Conservation (phyloP, 768 basidiomycete genomes). For the Lentinus brumalis region DNA sequence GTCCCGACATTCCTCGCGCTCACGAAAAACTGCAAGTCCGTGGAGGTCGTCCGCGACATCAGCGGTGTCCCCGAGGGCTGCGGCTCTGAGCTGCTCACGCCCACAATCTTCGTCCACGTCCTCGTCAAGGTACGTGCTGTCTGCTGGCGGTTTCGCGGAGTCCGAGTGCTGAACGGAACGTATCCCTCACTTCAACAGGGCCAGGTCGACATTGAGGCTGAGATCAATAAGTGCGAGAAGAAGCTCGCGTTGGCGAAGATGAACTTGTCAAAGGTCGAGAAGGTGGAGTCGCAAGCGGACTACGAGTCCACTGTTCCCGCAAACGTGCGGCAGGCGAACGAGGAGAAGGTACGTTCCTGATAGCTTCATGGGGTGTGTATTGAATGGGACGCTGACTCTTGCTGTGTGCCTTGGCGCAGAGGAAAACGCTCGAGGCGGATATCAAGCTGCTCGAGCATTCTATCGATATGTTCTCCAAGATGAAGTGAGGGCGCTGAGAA, state of each 20-base stretch:
- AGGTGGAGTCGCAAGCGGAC: slow-evolving; percentile 69
- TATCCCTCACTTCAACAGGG: slow-evolving; percentile 51
- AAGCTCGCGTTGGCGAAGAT: slow-evolving; percentile 74
- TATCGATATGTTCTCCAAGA: slow-evolving; percentile 72
- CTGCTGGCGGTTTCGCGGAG: too few relatives aligned
- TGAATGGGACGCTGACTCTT: not conserved
- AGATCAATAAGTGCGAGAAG: slow-evolving; percentile 89
- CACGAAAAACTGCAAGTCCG: slow-evolving; percentile 85
- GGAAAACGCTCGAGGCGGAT: slow-evolving; percentile 79
- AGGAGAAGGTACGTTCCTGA: slow-evolving; percentile 69
- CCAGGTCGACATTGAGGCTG: slow-evolving; percentile 84
- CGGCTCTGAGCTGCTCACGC: slow-evolving; percentile 77
- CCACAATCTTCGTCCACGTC: slow-evolving; percentile 75
- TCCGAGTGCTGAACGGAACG: not conserved
- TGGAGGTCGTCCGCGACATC: slow-evolving; percentile 62
- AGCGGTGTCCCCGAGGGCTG: slow-evolving; percentile 85
- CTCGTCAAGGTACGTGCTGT: slow-evolving; percentile 72
- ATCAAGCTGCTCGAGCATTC: slow-evolving; percentile 69
- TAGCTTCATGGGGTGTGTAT: not conserved
- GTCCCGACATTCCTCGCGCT: slow-evolving; percentile 74
- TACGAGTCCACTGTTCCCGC: slow-evolving; percentile 82
- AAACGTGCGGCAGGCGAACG: slow-evolving; percentile 70
- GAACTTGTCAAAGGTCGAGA: slow-evolving; percentile 75
- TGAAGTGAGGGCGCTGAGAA: slow-evolving; percentile 39
- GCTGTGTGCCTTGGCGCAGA: slow-evolving; percentile 39